phyloP scores from a whole-genome alignment of 2,329 filamentous ascomycete genomes.

The Teratosphaeria viscida region DNA sequence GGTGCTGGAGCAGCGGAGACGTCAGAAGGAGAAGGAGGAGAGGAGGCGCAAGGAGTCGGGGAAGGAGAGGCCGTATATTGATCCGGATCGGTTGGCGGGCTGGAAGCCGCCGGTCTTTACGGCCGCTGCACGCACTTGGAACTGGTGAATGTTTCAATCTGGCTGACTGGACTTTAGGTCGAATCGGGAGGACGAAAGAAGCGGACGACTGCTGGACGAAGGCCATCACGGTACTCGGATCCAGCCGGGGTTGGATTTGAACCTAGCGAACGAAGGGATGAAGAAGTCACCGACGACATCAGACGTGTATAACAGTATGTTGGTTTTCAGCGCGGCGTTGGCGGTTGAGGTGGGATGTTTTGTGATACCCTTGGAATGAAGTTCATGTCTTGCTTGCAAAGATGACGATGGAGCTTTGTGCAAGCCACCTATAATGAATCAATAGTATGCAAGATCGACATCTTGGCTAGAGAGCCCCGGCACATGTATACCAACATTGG shows the following conservation, averaged over 20 bases:
- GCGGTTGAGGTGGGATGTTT: neutral
- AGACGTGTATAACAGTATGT: neutral
- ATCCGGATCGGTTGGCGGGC: constrained; percentile 60
- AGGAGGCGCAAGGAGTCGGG: constrained; percentile 62
- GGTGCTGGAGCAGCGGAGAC: constrained; percentile 57
- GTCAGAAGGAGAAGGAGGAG: constrained; percentile 58
- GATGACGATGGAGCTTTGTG: neutral
- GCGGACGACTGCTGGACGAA: neutral
- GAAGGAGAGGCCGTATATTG: constrained; percentile 68
- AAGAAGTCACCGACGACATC: neutral
- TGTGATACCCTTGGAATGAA: neutral
- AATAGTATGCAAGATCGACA: neutral
- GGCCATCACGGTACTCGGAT: neutral
- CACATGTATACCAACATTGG: too few relatives aligned
- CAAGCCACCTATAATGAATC: neutral
- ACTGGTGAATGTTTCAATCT: constrained; percentile 51
- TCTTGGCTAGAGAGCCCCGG: too few relatives aligned
- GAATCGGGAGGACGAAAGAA: neutral
- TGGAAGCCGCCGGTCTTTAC: constrained; percentile 97
- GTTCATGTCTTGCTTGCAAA: neutral
- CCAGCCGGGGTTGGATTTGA: neutral
- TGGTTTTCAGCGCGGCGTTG: neutral
- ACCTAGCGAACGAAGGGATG: neutral
- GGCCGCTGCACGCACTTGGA: constrained; percentile 84
- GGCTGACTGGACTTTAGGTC: neutral